Conservation (phyloP, 352 stramenopile genomes). For the Pythium coloratum region DNA sequence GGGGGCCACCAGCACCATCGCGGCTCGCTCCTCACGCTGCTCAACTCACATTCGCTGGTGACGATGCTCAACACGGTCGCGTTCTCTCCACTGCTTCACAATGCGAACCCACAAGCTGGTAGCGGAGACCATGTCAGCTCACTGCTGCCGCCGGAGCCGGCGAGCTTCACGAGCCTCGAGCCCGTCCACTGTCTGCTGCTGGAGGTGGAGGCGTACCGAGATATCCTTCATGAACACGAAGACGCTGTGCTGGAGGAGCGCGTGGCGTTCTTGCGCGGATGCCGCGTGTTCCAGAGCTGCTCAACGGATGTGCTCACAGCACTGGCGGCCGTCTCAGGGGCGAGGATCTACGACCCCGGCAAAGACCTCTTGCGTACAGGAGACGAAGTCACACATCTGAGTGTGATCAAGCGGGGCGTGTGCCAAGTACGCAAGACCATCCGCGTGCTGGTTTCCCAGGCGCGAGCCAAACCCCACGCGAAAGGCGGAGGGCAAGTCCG, state of each 20-base stretch:
- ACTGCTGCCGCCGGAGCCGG: slow-evolving; percentile 33
- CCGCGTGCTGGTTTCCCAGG: slow-evolving; percentile 22
- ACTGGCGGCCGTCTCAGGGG: slow-evolving; percentile 46
- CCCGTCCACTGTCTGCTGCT: slow-evolving; percentile 59
- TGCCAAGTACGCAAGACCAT: slow-evolving; percentile 71
- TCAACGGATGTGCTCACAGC: slow-evolving; percentile 48
- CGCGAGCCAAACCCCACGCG: not conserved
- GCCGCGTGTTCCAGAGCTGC: slow-evolving; percentile 64
- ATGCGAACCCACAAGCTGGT: not conserved
- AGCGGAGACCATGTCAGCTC: not conserved
- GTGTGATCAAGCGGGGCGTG: slow-evolving; percentile 64
- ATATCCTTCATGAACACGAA: slow-evolving; percentile 52
- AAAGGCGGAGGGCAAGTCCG: not conserved
- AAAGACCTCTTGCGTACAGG: slow-evolving; percentile 52
- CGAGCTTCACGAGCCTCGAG: slow-evolving; percentile 54
- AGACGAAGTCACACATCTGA: slow-evolving; percentile 64
- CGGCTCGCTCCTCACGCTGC: slow-evolving; percentile 17
- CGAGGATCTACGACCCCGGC: slow-evolving; percentile 54
- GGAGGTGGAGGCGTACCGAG: slow-evolving; percentile 43
- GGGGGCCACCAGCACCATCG: not conserved
- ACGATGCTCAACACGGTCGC: slow-evolving; percentile 2
- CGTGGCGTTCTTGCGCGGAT: slow-evolving; percentile 52
- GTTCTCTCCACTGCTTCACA: not conserved
- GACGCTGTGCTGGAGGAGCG: slow-evolving; percentile 46
- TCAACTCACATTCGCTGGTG: slow-evolving; percentile 14